Evolutionary conservation across 345 rosid genomes (phyloP).

Genomic region (Aquilaria malaccensis): DNA sequence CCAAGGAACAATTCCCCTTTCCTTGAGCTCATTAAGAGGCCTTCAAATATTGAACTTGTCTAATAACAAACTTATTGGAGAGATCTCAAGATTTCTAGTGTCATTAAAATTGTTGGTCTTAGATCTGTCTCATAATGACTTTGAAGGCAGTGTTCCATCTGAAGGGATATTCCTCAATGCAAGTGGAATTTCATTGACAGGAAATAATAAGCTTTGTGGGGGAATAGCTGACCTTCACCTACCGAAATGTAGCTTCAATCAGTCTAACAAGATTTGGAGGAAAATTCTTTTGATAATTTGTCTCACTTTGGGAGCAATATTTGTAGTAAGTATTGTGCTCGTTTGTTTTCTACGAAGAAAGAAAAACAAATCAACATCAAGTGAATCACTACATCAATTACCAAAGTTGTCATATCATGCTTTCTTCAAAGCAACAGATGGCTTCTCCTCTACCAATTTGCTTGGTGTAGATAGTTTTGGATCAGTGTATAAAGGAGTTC

Average conservation of each 20-base stretch:
- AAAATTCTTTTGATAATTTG: neutral
- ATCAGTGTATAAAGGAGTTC: conserved; percentile 22
- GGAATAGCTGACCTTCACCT: conserved; percentile 13
- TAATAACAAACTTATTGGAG: conserved; percentile 21
- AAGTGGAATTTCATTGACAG: conserved; percentile 19
- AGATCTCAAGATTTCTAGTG: conserved; percentile 16
- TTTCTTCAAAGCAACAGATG: conserved; percentile 13
- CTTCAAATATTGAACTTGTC: conserved; percentile 27
- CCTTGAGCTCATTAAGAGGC: conserved; percentile 21
- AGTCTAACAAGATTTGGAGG: neutral
- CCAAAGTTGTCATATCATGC: neutral
- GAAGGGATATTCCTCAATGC: conserved; percentile 26
- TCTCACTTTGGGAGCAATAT: neutral
- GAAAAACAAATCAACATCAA: neutral
- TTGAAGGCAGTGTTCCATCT: conserved; percentile 34
- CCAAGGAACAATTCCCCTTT: conserved; percentile 21
- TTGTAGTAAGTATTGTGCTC: neutral
- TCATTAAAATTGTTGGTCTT: neutral
- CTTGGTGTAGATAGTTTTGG: conserved; percentile 22
- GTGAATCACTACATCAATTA: neutral
- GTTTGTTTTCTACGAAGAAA: neutral
- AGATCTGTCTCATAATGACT: conserved; percentile 31
- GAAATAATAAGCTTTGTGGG: conserved; percentile 32
- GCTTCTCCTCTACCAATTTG: conserved; percentile 18
- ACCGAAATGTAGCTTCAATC: conserved; percentile 3